These are phyloP conservation scores for Claviceps sp. DNA, from an alignment of 2,329 filamentous ascomycete genomes.

Conservation along the genomic window DNA sequence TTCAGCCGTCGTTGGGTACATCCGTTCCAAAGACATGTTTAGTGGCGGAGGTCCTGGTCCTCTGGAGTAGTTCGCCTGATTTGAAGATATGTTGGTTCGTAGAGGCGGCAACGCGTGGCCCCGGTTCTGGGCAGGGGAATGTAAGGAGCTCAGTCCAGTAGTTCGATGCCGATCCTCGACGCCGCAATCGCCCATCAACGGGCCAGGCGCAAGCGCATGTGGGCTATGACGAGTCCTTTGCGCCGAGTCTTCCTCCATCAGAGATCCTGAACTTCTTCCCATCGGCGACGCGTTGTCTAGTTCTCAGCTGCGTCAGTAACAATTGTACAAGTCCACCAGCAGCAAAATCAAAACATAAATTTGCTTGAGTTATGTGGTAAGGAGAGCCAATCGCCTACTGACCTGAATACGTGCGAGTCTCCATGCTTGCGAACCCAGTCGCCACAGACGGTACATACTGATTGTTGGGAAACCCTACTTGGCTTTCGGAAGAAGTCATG, in stretches of 20 bases:
- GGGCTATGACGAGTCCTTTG: conserved; percentile 34
- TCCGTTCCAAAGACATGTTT: conserved; percentile 27
- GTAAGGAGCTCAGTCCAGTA: conserved; percentile 11
- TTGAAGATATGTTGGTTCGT: conserved; percentile 1
- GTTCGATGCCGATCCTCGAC: conserved; percentile 21
- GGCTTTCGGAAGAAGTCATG: conserved; percentile 34
- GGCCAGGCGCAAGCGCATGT: conserved; percentile 34
- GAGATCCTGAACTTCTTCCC: conserved; percentile 28
- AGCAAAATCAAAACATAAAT: background rate
- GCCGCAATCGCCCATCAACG: conserved; percentile 30
- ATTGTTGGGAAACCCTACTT: background rate
- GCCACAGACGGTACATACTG: conserved; percentile 22
- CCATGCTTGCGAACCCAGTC: conserved; percentile 32
- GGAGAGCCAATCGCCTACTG: conserved; percentile 13
- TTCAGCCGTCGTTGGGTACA: conserved; percentile 16
- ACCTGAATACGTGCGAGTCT: conserved; percentile 40
- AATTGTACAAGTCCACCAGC: background rate
- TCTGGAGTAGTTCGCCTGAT: conserved; percentile 33
- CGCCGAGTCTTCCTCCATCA: conserved; percentile 22
- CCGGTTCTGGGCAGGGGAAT: conserved; percentile 27
- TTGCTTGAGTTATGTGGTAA: background rate
- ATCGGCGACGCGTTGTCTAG: background rate
- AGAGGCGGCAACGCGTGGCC: conserved; percentile 29
- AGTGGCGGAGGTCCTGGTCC: conserved; percentile 40
- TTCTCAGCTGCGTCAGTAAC: background rate